Base-by-base conservation (phyloP, 441 rosid genomes). In the California macrophylla region DNA sequence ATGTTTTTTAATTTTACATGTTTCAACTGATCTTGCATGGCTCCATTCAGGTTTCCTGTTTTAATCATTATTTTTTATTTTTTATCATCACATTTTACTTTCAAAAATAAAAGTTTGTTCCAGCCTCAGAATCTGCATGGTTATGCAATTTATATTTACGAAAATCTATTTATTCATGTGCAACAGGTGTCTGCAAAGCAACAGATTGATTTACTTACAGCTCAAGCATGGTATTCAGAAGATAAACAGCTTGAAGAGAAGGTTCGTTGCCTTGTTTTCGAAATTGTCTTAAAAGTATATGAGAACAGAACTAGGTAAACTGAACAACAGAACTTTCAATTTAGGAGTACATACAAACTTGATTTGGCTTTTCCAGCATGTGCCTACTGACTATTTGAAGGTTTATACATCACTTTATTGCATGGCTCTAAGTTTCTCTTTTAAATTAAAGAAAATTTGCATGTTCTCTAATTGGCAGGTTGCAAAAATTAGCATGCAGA, bases 171-270 rank as follows among this genome's bases (percentile, higher is more conserved):
- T 64, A 18, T 24, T 28, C 56, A 70, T 68, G 30, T 76, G 13
- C 13, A 6, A 66, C 80, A 95, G 98, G 72, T 89, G 21, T 79
- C 72, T 72, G 93, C 96, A 34, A 89, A 84, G 82, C 88, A 85
- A 69, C 86, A 82, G 75, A 89, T 92, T 32, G 95, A 88, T 71
- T 64, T 85, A 71, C 92, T 88, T 65, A 90, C 97, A 76, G 89
- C 93, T 69, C 87, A 87, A 79, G 91, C 96, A 68, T 95, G 99
- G 98, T 82, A 85, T 79, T 82, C 90, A 13, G 88, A 88, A 78
- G 84, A 86, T 77, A 85, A 84, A 73, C 83, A 76, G 74, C 84
- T 90, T 0, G 82, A 79, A 77, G 93, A 88, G 73, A 87, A 89
- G 98, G 99, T 92, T 74, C 18, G 76, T 71, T 28, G 28, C 40